These are phyloP conservation scores for Pleodorina starrii DNA, from an alignment of 139 green algal genomes.

Conservation along the genomic window DNA sequence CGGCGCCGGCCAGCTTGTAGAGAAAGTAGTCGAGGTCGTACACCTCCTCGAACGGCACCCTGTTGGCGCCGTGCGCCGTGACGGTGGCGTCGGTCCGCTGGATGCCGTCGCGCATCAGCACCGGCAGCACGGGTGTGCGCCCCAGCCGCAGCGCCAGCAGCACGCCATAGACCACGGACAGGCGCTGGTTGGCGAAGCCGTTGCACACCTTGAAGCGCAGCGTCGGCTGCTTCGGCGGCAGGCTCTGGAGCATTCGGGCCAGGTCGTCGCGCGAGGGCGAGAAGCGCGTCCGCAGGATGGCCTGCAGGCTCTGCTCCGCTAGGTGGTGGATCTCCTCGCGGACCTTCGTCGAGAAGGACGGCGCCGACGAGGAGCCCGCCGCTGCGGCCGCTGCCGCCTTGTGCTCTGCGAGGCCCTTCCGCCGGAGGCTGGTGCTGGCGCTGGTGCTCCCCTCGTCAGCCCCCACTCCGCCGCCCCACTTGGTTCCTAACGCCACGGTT, in stretches of 20 bases:
- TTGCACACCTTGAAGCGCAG: conserved; percentile 64
- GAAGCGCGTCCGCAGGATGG: not conserved
- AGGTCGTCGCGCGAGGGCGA: not conserved
- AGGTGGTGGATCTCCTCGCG: not conserved
- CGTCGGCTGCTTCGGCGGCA: conserved; percentile 27
- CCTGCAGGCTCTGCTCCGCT: conserved; percentile 1
- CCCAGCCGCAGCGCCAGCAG: conserved; percentile 53
- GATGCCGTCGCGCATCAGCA: conserved; percentile 56
- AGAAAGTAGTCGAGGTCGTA: conserved; percentile 45
- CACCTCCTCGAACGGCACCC: conserved; percentile 22
- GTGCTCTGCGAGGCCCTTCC: not conserved
- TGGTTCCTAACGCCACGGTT: no score
- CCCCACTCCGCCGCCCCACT: no score
- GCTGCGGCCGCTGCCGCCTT: no score
- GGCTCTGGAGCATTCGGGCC: not conserved
- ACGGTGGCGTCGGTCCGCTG: conserved; percentile 5
- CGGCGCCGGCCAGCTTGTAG: conserved; percentile 16
- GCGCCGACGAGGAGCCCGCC: no score
- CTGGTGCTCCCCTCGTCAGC: no score
- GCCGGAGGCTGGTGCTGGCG: no score
- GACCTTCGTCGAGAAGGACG: not conserved
- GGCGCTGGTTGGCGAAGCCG: conserved; percentile 68
- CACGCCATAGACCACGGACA: conserved; percentile 60
- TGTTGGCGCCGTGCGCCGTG: not conserved
- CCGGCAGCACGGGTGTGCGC: conserved; percentile 57